These are phyloP conservation scores for Cystobasidiopsis lactophilus DNA, from an alignment of 768 basidiomycete genomes.

Conservation along the genomic window DNA sequence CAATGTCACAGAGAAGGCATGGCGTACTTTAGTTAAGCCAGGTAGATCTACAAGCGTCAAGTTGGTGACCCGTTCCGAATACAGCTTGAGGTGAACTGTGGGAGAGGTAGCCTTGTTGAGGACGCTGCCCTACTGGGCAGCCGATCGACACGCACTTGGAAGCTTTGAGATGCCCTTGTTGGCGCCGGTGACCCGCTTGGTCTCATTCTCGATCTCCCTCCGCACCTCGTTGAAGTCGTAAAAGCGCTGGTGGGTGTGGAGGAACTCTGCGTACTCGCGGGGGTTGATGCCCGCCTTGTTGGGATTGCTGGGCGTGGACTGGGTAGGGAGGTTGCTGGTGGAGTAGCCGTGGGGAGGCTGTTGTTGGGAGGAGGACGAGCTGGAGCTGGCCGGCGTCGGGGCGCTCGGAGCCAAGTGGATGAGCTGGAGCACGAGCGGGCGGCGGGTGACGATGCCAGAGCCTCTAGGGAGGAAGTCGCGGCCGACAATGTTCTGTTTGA, in stretches of 20 bases:
- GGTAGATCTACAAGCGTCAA: slow-evolving; percentile 90
- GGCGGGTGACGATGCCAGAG: slow-evolving; percentile 82
- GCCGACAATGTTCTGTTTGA: slow-evolving; percentile 45
- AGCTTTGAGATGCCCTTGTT: slow-evolving; percentile 95
- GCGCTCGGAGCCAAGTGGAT: slow-evolving; percentile 54
- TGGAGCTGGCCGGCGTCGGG: slow-evolving; percentile 17
- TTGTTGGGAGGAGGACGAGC: slow-evolving; percentile 3
- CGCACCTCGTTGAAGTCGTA: slow-evolving; percentile 90
- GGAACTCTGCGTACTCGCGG: slow-evolving; percentile 85
- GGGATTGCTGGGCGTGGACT: slow-evolving; percentile 24
- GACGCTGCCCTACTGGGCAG: too few relatives aligned
- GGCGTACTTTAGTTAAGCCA: slow-evolving; percentile 71
- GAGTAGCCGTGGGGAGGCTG: not conserved
- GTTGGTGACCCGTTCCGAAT: slow-evolving; percentile 84
- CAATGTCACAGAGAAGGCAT: not conserved
- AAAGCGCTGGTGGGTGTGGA: slow-evolving; percentile 86
- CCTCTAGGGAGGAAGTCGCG: slow-evolving; percentile 32
- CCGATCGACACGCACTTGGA: slow-evolving; percentile 31
- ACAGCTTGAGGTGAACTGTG: slow-evolving; percentile 63
- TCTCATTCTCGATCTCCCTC: slow-evolving; percentile 94
- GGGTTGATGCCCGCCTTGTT: slow-evolving; percentile 5
- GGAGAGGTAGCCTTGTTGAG: not conserved
- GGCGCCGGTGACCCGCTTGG: slow-evolving; percentile 74
- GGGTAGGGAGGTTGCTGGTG: slow-evolving; percentile 22
- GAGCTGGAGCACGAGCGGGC: slow-evolving; percentile 85